Evolutionary conservation across 2,329 filamentous ascomycete genomes (phyloP).

Genomic region (Sporothrix curviconia): DNA sequence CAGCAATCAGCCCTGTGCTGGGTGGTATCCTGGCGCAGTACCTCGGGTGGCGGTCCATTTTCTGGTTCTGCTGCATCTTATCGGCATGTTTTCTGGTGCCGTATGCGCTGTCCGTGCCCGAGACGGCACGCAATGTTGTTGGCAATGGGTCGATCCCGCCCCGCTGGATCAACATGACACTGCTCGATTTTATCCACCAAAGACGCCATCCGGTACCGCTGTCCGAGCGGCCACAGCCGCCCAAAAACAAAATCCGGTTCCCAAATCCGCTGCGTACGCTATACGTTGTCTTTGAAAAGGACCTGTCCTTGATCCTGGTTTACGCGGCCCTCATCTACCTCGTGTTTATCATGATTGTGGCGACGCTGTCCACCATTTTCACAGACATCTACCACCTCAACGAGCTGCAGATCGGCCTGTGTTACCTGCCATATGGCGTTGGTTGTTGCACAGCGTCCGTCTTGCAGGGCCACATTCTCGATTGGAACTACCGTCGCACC

Average conservation of each 20-base stretch:
- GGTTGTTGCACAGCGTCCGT: constrained; percentile 44
- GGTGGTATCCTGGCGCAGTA: constrained; percentile 59
- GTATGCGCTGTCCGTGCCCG: constrained; percentile 50
- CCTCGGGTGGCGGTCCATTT: constrained; percentile 61
- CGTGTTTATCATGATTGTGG: constrained; percentile 47
- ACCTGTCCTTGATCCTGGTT: constrained; percentile 47
- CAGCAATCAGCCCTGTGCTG: constrained; percentile 52
- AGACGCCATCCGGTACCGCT: constrained; percentile 18
- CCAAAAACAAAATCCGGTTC: constrained; percentile 36
- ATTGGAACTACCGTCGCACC: constrained; percentile 65
- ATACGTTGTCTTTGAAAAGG: constrained; percentile 49
- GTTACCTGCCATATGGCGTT: constrained; percentile 48
- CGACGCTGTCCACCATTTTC: constrained; percentile 48
- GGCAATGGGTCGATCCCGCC: constrained; percentile 57
- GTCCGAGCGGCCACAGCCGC: constrained; percentile 17
- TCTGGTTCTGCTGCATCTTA: constrained; percentile 61
- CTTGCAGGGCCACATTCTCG: constrained; percentile 50
- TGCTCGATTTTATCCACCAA: constrained; percentile 43
- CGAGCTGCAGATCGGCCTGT: constrained; percentile 46
- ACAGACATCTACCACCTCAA: constrained; percentile 44
- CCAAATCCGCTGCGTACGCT: constrained; percentile 54
- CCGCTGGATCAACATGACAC: constrained; percentile 50
- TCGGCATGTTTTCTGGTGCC: constrained; percentile 45
- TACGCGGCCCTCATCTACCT: constrained; percentile 51
- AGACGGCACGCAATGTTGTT: constrained; percentile 53